Evolutionary conservation across 2,329 filamentous ascomycete genomes (phyloP).

Genomic region (Fusarium scirpi): DNA sequence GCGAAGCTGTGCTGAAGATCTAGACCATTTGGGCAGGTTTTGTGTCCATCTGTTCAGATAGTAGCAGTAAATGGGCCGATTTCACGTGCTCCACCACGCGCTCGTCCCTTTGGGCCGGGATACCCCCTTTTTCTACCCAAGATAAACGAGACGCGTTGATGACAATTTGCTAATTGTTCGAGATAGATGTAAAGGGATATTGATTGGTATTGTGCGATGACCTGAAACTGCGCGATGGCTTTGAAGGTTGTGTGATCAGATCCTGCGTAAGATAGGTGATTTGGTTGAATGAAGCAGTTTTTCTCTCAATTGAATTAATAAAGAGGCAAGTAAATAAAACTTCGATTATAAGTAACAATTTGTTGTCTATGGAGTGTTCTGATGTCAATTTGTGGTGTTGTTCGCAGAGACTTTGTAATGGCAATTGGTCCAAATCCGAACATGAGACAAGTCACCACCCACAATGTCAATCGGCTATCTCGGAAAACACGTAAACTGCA

Average conservation of each 20-base stretch:
- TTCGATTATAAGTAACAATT: no score
- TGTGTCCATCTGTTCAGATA: conserved; percentile 5
- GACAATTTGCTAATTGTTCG: background rate
- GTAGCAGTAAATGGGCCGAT: conserved; percentile 29
- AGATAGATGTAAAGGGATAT: background rate
- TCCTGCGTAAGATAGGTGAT: background rate
- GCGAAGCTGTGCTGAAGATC: background rate
- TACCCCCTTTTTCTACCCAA: background rate
- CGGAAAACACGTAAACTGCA: background rate
- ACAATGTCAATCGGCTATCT: background rate
- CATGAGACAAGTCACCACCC: no score
- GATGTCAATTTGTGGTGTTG: no score
- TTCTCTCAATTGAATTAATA: accelerated
- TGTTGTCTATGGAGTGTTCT: no score
- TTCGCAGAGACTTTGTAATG: background rate
- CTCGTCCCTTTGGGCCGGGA: conserved; percentile 1
- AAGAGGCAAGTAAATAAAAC: no score
- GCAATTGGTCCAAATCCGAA: background rate
- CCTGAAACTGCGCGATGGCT: background rate
- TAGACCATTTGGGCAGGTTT: conserved; percentile 19
- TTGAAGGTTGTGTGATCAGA: background rate
- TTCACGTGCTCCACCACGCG: conserved; percentile 17
- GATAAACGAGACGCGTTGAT: background rate
- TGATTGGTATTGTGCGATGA: accelerated
- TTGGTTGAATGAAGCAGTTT: no score